phyloP scores from a whole-genome alignment of 176 grass and related monocot species.

The Phoenix dactylifera region DNA sequence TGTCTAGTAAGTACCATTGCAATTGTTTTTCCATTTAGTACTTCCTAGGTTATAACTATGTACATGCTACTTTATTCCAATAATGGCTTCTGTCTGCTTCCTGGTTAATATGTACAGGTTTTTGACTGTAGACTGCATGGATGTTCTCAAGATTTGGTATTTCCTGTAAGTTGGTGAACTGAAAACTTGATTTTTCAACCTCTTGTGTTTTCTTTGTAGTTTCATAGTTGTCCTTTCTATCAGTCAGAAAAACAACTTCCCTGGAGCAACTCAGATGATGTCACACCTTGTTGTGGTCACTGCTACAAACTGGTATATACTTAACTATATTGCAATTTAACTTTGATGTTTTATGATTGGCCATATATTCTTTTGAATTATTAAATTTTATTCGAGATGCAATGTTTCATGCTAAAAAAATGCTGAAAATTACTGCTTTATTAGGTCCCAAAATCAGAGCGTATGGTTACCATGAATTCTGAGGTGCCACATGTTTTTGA shows the following conservation, averaged over 20 bases:
- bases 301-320: slow-evolving; percentile 74
- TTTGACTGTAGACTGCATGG: slow-evolving; percentile 96
- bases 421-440: background rate
- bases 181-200: slow-evolving; percentile 23
- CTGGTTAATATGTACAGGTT: slow-evolving; percentile 42
- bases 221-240: slow-evolving; percentile 16
- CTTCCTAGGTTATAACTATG: too few species aligned
- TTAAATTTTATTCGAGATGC: too few species aligned
- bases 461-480: slow-evolving; percentile 28
- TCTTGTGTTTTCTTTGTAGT: slow-evolving; percentile 15
- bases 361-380: too few species aligned
- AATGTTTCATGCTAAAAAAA: background rate
- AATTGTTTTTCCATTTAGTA: background rate
- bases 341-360: background rate
- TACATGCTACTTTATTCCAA: too few species aligned
- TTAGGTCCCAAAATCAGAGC: slow-evolving; percentile 45
- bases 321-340: slow-evolving; percentile 6
- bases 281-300: slow-evolving; percentile 60
- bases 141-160: slow-evolving; percentile 96
- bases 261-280: slow-evolving; percentile 56
- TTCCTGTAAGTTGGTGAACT: slow-evolving; percentile 64
- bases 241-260: slow-evolving; percentile 81
- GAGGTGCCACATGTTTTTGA: slow-evolving; percentile 28
- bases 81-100: background rate
- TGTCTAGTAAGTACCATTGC: slow-evolving; percentile 53